These are phyloP conservation scores for Thelonectria olida DNA, from an alignment of 2,329 filamentous ascomycete species.

Conservation along the genomic window DNA sequence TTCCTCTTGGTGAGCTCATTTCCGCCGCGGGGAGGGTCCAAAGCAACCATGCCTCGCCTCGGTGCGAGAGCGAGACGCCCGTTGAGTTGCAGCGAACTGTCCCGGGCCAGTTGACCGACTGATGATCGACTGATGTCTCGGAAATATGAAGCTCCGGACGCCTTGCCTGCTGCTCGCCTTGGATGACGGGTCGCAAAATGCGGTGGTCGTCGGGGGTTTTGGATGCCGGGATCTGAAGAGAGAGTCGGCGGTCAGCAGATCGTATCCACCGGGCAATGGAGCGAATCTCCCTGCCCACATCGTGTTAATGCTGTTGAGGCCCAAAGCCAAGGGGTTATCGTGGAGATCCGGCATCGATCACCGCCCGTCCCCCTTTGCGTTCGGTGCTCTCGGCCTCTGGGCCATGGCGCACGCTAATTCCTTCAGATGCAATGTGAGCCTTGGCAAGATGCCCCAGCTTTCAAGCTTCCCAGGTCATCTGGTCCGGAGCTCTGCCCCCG, in stretches of 20 bases:
- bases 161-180: background rate
- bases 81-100: background rate
- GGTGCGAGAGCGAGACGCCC: too few relatives aligned
- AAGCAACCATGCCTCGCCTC: background rate
- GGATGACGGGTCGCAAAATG: slow-evolving; percentile 17
- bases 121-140: too few relatives aligned
- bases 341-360: background rate
- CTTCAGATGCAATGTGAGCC: slow-evolving; percentile 4
- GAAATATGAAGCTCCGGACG: background rate
- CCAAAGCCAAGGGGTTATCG: too few relatives aligned
- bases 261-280: slow-evolving; percentile 11
- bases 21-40: background rate
- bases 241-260: slow-evolving; percentile 20
- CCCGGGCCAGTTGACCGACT: too few relatives aligned
- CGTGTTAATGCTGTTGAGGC: slow-evolving; percentile 11
- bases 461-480: too few relatives aligned
- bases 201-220: background rate
- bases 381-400: too few relatives aligned
- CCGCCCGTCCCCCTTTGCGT: background rate
- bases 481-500: too few relatives aligned
- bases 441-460: background rate
- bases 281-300: slow-evolving; percentile 11
- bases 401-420: background rate
- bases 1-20: slow-evolving; percentile 13
- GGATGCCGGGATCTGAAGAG: slow-evolving; percentile 5